Conservation (phyloP, 768 basidiomycete species). For the Suillus spraguei region DNA sequence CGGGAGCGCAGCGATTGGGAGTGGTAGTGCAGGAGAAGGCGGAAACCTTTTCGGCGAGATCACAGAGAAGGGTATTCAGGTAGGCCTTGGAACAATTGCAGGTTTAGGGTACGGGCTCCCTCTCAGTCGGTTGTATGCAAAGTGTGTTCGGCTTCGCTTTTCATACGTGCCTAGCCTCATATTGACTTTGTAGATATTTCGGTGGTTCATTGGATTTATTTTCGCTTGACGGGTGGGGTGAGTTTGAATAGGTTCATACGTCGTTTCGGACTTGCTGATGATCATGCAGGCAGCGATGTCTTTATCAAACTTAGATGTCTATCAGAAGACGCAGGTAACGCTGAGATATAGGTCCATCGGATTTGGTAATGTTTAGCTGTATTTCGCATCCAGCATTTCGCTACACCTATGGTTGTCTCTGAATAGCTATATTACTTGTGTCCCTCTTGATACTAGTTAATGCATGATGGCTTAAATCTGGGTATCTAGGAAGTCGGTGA, state of each 20-base stretch:
- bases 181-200: slow-evolving; percentile 60
- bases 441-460: neutral
- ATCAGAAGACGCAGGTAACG: slow-evolving; percentile 53
- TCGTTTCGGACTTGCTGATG: neutral
- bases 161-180: neutral
- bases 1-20: slow-evolving; percentile 64
- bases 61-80: slow-evolving; percentile 73
- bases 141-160: slow-evolving; percentile 35
- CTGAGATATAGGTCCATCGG: slow-evolving; percentile 40
- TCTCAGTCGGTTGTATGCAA: slow-evolving; percentile 76
- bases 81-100: slow-evolving; percentile 86
- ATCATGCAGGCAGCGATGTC: slow-evolving; percentile 47
- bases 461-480: neutral
- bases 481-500: neutral
- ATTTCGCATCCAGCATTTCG: neutral
- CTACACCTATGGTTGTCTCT: neutral
- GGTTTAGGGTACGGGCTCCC: slow-evolving; percentile 87
- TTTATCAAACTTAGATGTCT: slow-evolving; percentile 53
- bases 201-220: slow-evolving; percentile 84
- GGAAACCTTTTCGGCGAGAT: slow-evolving; percentile 76
- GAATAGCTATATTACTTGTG: neutral
- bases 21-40: slow-evolving; percentile 40
- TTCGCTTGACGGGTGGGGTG: slow-evolving; percentile 84
- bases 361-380: neutral
- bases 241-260: slow-evolving; percentile 21